Base-by-base conservation (phyloP, 2,329 filamentous ascomycete genomes). In the Exophiala calicioides region DNA sequence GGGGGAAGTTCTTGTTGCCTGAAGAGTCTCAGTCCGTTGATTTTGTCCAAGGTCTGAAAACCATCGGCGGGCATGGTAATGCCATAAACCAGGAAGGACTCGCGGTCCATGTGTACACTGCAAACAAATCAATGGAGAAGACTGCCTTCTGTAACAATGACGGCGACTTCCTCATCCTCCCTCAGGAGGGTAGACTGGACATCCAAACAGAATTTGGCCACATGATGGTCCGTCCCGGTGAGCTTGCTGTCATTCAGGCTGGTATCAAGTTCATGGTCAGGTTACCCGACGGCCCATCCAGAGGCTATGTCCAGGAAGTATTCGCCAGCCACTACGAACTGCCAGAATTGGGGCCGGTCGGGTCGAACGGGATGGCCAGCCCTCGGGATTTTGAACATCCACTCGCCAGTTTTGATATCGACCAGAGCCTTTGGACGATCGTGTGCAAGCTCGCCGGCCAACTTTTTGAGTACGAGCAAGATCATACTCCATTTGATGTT, bases 121-220 rank as follows among this genome's bases (percentile, higher is more conserved):
- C 76, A 10, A 78, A 77, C 41, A 75, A 74, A 52, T 74, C 75
- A 59, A 81, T 81, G 78, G 71, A 69, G 27, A 70, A 74, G 31
- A 71, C 75, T 50, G 77, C 78, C 1, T 80, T 80, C 59, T 79
- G 78, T 58, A 78, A 75, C 37, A 79, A 80, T 2, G 84, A 87
- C 50, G 83, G 83, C 9, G 82, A 86, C 61, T 76, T 84, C 52
- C 68, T 86, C 39, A 82, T 86, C 33, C 72, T 86, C 2, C 80
- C 78, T 0, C 82, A 86, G 50, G 76, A 82, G 54, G 83, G 83
- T 7, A 70, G 76, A 0, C 70, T 86, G 1, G 78, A 86, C 54
- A 81, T 86, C 34, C 81, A 84, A 59, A 86, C 83, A 2, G 83
- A 86, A 59, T 75, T 85, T n/a, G 84, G 83, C 5, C 74, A 73